Conservation (phyloP, 441 rosid species). For the Manihot esculenta region DNA sequence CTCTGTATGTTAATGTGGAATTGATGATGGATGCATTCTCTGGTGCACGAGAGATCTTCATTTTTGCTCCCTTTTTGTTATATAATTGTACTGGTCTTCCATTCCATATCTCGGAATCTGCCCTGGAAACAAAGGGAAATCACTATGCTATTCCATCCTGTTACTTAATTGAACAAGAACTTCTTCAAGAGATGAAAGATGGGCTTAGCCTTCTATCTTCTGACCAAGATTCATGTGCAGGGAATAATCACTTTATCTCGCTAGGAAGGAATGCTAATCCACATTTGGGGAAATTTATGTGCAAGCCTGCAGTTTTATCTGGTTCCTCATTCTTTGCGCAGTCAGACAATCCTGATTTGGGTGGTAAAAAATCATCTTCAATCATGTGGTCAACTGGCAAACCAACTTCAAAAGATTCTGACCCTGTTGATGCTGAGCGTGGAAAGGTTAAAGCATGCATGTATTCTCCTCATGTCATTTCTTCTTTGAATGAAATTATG, state of each 20-base stretch:
- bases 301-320: constrained; percentile 42
- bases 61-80: constrained; percentile 77
- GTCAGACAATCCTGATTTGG: constrained; percentile 31
- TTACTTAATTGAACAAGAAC: constrained; percentile 60
- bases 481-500: constrained; percentile 50
- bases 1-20: constrained; percentile 67
- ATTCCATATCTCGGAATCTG: constrained; percentile 60
- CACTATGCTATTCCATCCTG: constrained; percentile 65
- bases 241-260: constrained; percentile 40
- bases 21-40: constrained; percentile 84
- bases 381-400: constrained; percentile 34
- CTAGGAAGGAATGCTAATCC: constrained; percentile 32
- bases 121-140: constrained; percentile 50
- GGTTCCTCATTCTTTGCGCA: constrained; percentile 29
- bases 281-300: constrained; percentile 34
- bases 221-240: constrained; percentile 40
- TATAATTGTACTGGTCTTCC: constrained; percentile 90
- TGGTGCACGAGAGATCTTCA: constrained; percentile 82
- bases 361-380: constrained; percentile 32
- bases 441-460: constrained; percentile 73
- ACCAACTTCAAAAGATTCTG: constrained; percentile 38
- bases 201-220: constrained; percentile 72
- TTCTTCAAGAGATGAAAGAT: constrained; percentile 47
- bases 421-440: constrained; percentile 37
- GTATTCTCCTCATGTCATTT: constrained; percentile 64